Percentiles rank a stretch among this genome's conserved stretches.
These are phyloP conservation scores for Acmispon strigosus DNA, from an alignment of 306 rosid species.

Conservation along the genomic window DNA sequence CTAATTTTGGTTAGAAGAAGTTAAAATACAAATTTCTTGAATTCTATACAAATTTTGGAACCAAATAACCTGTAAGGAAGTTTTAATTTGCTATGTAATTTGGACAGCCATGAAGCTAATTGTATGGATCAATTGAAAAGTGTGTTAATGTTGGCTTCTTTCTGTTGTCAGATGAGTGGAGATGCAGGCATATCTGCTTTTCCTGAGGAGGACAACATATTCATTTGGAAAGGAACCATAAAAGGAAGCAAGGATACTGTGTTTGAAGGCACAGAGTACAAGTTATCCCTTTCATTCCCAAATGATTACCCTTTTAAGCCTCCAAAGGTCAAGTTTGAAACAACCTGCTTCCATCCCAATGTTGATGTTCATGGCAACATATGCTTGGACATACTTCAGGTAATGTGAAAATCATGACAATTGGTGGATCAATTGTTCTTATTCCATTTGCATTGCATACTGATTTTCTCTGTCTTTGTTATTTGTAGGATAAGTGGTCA, in stretches of 20 bases:
- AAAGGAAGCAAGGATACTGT: slow-evolving; percentile 90
- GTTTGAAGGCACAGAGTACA: slow-evolving; percentile 85
- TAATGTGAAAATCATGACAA: slow-evolving; percentile 15
- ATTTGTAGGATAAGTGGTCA: slow-evolving; percentile 18
- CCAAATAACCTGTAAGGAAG: no score
- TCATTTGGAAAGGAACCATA: slow-evolving; percentile 94
- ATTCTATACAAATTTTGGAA: no score
- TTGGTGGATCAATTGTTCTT: not conserved
- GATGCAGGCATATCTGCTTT: slow-evolving; percentile 90
- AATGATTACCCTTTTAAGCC: slow-evolving; percentile 91
- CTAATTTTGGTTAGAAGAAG: no score
- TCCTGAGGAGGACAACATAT: slow-evolving; percentile 95
- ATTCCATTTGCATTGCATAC: not conserved
- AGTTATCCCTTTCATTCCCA: slow-evolving; percentile 67
- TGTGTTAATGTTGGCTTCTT: not conserved
- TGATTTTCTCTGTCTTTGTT: not conserved
- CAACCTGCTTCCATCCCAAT: slow-evolving; percentile 83
- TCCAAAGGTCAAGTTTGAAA: slow-evolving; percentile 92
- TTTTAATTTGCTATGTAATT: not conserved
- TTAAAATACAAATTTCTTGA: no score
- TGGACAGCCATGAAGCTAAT: not conserved
- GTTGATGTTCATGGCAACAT: slow-evolving; percentile 81
- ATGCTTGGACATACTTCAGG: slow-evolving; percentile 99
- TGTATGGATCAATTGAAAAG: not conserved
- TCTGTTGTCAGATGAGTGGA: slow-evolving; percentile 67